Evolutionary conservation across 495 filamentous ascomycete genomes (phyloP).

Genomic region (Xylaria longipes): DNA sequence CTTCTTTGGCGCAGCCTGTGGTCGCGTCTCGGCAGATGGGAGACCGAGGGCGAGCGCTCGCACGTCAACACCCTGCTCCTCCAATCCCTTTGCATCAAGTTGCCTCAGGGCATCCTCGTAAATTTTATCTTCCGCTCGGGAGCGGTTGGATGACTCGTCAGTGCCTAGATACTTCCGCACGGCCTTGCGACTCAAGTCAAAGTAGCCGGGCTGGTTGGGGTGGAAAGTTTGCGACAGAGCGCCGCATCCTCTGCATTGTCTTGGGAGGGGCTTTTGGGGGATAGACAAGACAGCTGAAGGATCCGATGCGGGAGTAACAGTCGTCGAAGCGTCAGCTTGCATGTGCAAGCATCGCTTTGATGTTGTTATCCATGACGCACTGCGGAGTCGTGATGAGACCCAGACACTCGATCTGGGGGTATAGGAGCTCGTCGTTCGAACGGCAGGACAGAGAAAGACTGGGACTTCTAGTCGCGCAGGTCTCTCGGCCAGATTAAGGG

Average conservation of each 20-base stretch:
- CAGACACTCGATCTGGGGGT: slow-evolving; percentile 24
- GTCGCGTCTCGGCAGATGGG: slow-evolving; percentile 25
- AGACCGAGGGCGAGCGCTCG: slow-evolving; percentile 35
- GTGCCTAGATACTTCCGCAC: slow-evolving; percentile 53
- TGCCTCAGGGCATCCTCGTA: slow-evolving; percentile 47
- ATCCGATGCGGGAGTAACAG: neutral
- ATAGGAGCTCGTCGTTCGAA: slow-evolving; percentile 29
- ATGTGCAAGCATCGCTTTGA: slow-evolving; percentile 41
- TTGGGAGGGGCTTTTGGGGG: slow-evolving; percentile 51
- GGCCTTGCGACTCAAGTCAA: slow-evolving; percentile 61
- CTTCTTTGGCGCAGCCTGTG: slow-evolving; percentile 32
- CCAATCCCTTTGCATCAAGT: slow-evolving; percentile 50
- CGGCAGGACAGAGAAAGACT: slow-evolving; percentile 53
- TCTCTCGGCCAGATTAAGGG: slow-evolving; percentile 47
- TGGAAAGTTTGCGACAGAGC: slow-evolving; percentile 77
- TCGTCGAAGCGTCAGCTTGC: slow-evolving; percentile 26
- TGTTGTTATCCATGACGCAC: slow-evolving; percentile 31
- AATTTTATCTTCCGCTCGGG: slow-evolving; percentile 42
- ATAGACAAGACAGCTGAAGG: neutral
- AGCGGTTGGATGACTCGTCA: slow-evolving; percentile 30
- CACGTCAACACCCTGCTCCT: slow-evolving; percentile 50
- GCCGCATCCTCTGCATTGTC: slow-evolving; percentile 85
- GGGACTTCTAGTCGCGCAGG: slow-evolving; percentile 43
- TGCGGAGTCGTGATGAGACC: slow-evolving; percentile 25
- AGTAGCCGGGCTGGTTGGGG: slow-evolving; percentile 79